Evolutionary conservation across 352 stramenopile genomes (phyloP).

Genomic region (Globisporangium nunn): DNA sequence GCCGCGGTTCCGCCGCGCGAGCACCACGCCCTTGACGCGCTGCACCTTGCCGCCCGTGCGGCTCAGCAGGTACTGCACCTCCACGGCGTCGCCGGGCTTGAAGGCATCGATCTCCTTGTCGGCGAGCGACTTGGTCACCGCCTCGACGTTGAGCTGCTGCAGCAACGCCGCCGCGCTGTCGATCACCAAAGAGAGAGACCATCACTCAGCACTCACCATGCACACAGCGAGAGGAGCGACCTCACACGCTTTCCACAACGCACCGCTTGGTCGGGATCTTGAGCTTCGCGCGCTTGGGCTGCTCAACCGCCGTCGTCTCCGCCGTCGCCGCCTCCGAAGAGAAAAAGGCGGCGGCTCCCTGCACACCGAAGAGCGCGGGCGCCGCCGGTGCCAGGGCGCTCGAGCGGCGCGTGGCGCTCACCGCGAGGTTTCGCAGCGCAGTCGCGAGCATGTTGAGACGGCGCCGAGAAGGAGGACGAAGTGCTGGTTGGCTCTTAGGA

Average conservation of each 20-base stretch:
- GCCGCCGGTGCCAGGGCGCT: not conserved
- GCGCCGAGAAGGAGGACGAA: no score
- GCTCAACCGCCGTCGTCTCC: conserved; percentile 14
- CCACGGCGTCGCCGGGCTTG: conserved; percentile 70
- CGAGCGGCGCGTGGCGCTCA: conserved; percentile 20
- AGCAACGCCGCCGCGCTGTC: conserved; percentile 51
- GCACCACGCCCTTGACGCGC: conserved; percentile 74
- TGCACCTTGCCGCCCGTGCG: conserved; percentile 65
- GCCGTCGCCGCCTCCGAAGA: conserved; percentile 1
- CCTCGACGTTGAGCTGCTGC: conserved; percentile 60
- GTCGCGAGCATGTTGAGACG: conserved; percentile 38
- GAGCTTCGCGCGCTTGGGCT: conserved; percentile 59
- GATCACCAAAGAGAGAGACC: not conserved
- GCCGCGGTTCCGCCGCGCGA: conserved; percentile 74
- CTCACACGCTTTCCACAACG: not conserved
- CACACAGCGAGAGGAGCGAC: no score
- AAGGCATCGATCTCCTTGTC: conserved; percentile 68
- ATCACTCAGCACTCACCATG: no score
- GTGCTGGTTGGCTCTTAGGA: no score
- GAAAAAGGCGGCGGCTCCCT: conserved; percentile 31
- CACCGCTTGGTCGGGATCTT: conserved; percentile 75
- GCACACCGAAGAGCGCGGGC: conserved; percentile 20
- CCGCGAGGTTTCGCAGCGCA: conserved; percentile 43
- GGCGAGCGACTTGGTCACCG: conserved; percentile 49
- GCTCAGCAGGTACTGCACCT: conserved; percentile 78